These are phyloP conservation scores for Thelonectria rubi DNA, from an alignment of 2,329 filamentous ascomycete genomes.

Conservation along the genomic window DNA sequence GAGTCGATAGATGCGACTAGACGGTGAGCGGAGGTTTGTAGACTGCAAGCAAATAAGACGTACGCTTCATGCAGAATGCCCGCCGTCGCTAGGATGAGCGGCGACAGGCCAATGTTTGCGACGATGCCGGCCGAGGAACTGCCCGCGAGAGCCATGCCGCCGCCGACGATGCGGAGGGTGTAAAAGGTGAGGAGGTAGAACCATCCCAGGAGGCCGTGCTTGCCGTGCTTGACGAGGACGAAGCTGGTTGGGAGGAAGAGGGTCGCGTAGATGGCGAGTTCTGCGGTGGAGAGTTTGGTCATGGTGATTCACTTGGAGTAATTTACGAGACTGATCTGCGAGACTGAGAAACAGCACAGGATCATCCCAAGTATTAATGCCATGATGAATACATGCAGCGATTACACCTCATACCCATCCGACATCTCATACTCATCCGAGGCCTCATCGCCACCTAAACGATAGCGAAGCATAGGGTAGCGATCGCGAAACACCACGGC, in stretches of 20 bases:
- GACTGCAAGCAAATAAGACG: background rate
- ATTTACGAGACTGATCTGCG: background rate
- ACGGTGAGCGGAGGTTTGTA: constrained; percentile 29
- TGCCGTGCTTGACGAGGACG: constrained; percentile 47
- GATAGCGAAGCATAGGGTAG: constrained; percentile 17
- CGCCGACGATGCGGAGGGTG: constrained; percentile 48
- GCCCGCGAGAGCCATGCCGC: constrained; percentile 41
- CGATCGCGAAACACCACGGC: background rate
- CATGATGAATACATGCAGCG: too few relatives aligned
- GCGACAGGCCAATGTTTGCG: constrained; percentile 50
- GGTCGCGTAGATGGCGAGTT: constrained; percentile 48
- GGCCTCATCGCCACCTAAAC: constrained; percentile 11
- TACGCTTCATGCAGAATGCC: constrained; percentile 50
- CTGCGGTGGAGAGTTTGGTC: constrained; percentile 37
- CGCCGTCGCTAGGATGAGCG: constrained; percentile 44
- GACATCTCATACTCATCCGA: background rate
- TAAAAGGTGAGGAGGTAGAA: constrained; percentile 51
- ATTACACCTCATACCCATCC: too few relatives aligned
- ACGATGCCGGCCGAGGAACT: constrained; percentile 47
- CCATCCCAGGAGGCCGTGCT: constrained; percentile 50
- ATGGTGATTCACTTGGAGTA: constrained; percentile 7
- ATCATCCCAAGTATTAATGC: too few relatives aligned
- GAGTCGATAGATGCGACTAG: constrained; percentile 13
- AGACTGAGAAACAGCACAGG: background rate
- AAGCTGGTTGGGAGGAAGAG: constrained; percentile 45